A percentile compares a stretch with the other conserved stretches of the same genome.
Conservation (phyloP, 148 eudicot genomes). For the Dianthus caryophyllus region DNA sequence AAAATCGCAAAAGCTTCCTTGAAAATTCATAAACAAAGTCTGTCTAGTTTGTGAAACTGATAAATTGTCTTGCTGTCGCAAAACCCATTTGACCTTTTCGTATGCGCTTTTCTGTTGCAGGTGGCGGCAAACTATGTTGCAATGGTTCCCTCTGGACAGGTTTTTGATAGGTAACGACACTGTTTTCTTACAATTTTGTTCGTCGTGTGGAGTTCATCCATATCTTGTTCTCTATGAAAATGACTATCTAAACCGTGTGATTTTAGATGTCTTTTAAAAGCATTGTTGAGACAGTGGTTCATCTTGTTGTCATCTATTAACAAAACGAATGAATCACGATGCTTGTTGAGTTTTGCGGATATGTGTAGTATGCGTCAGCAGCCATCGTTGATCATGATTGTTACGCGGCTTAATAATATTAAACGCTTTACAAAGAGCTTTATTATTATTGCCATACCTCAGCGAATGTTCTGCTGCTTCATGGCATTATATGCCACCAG, state of each 20-base stretch:
- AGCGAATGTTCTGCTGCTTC: not conserved
- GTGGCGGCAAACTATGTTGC: constrained; percentile 99
- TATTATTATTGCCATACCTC: not conserved
- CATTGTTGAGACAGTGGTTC: too few species aligned
- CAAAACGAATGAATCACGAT: too few species aligned
- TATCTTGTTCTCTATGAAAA: too few species aligned
- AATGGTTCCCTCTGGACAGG: constrained; percentile 96
- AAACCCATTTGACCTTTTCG: not conserved
- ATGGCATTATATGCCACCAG: not conserved
- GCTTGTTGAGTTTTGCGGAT: too few species aligned
- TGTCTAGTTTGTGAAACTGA: constrained; percentile 1
- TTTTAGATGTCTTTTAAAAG: too few species aligned
- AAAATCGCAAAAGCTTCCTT: not conserved
- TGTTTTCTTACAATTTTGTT: not conserved
- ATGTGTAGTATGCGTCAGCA: not conserved
- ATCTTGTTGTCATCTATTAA: too few species aligned
- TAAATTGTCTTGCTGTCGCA: not conserved
- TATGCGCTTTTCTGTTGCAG: constrained; percentile 30
- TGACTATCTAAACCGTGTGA: too few species aligned
- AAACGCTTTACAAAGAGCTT: too few species aligned
- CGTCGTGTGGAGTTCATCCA: too few species aligned
- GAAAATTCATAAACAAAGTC: not conserved
- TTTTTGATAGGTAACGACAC: constrained; percentile 77
- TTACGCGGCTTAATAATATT: not conserved
- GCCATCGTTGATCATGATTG: not conserved